Evolutionary conservation across 2,329 filamentous ascomycete genomes (phyloP).

Genomic region (Penicillium sp.): DNA sequence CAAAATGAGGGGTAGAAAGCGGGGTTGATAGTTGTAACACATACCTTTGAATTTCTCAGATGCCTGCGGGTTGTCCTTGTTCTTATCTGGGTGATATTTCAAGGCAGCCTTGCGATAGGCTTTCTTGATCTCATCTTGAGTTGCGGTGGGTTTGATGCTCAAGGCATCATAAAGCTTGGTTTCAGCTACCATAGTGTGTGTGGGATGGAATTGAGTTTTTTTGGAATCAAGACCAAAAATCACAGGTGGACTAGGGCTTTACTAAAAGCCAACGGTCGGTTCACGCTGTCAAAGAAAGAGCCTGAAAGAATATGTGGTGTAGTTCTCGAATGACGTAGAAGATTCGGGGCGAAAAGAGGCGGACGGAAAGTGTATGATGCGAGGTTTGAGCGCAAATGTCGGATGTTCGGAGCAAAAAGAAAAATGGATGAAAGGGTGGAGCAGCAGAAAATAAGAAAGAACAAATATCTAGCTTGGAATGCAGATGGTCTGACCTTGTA

Average conservation of each 20-base stretch:
- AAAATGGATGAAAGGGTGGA: not conserved
- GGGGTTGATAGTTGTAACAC: slow-evolving; percentile 10
- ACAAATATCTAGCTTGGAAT: not conserved
- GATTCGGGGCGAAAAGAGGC: slow-evolving; percentile 21
- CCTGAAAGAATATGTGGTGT: slow-evolving; percentile 3
- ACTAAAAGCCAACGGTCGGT: slow-evolving; percentile 10
- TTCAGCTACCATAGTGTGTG: slow-evolving; percentile 75
- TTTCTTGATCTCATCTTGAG: slow-evolving; percentile 96
- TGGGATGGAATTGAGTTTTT: slow-evolving; percentile 13
- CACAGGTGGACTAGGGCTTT: not conserved
- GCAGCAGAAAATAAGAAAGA: not conserved
- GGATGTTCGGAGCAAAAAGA: not conserved
- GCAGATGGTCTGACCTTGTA: not conserved
- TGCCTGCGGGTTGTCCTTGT: slow-evolving; percentile 83
- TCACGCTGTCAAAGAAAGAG: not conserved
- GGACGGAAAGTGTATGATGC: not conserved
- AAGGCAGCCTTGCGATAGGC: slow-evolving; percentile 79
- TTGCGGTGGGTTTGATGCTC: slow-evolving; percentile 72
- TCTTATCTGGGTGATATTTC: slow-evolving; percentile 97
- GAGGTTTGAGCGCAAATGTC: not conserved
- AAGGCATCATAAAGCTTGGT: slow-evolving; percentile 92
- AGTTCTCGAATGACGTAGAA: slow-evolving; percentile 38
- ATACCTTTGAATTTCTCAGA: slow-evolving; percentile 88
- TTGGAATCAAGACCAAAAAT: not conserved
- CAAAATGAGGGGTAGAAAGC: not conserved